Base-by-base conservation (phyloP, 108 stramenopile species). In the Cyclotella cryptica region DNA sequence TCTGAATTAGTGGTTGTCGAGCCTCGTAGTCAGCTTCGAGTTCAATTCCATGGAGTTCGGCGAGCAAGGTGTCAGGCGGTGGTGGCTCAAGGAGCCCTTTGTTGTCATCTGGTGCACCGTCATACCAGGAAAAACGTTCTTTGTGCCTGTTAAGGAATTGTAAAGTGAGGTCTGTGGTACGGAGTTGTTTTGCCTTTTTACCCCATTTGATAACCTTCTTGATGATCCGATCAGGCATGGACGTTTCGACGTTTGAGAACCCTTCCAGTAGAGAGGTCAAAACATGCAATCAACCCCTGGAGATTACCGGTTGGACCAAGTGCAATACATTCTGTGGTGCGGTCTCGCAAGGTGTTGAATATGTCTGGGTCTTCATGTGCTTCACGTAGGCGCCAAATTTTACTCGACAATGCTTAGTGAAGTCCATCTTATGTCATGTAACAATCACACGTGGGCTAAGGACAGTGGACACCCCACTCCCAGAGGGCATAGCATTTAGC, bases 401-500 rank as follows among this genome's bases (percentile, higher is more conserved):
- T n/a, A 35, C 54, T 19, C 8, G 12, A 19, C 69, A 70, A 35
- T 53, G 52, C 35, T 54, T 70, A 13, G 3, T 30, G 64, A 21
- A 65, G 41, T 65, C 64, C 4, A 65, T 4, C 6, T 42, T 42
- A 10, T 8, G 4, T n/a, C 42, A 4, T 11, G 64, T 44, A 42
- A 65, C 42, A 7, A 65, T n/a, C n/a, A n/a, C n/a, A n/a, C n/a
- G n/a, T n/a, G n/a, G n/a, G n/a, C n/a, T n/a, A n/a, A n/a, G n/a
- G 0, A 67, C 17, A 9, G 28, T 18, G 0, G 66, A 75, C 0
- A 84, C 61, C 12, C 83, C 83, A 27, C 30, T 15, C 14, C 71
- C 69, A 10, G 63, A n/a, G 1, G 84, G 79, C 10, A 80, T 55
- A 1, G 73, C 72, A 46, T 77, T 84, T 14, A 70, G 30, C 68